Conservation (phyloP, 2,329 filamentous ascomycete species). For the Alternaria alternata region DNA sequence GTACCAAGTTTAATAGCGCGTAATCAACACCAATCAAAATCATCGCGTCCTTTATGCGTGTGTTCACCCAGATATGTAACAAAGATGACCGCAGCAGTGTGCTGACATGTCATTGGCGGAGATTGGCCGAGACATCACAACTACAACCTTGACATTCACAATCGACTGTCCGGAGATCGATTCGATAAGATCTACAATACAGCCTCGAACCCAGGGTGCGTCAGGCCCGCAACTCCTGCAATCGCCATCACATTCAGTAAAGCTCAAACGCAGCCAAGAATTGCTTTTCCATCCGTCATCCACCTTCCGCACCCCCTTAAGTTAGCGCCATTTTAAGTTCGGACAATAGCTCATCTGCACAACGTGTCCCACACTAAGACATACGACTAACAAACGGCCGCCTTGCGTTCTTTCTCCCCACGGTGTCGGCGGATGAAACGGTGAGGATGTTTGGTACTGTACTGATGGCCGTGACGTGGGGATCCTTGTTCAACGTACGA, state of each 20-base stretch:
- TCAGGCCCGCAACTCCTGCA: constrained; percentile 1
- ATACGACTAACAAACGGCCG: neutral
- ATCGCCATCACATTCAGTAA: constrained; percentile 2
- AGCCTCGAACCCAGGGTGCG: neutral
- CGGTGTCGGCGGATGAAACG: neutral
- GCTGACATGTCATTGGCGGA: neutral
- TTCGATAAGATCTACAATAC: neutral
- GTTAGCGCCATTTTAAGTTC: neutral
- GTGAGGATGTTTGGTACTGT: neutral
- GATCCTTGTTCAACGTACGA: neutral
- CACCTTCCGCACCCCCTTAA: neutral
- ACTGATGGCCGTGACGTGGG: neutral
- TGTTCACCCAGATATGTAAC: neutral
- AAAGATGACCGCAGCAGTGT: neutral
- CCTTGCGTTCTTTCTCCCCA: constrained; percentile 1
- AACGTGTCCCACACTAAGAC: neutral
- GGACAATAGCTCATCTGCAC: constrained; percentile 1
- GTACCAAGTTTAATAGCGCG: neutral
- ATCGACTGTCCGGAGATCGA: neutral
- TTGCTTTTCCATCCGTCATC: neutral
- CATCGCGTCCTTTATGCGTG: no score
- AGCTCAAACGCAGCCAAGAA: neutral
- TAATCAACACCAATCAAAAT: neutral
- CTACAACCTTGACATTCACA: neutral
- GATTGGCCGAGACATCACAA: neutral